Percentiles rank a stretch among this genome's conserved stretches.
phyloP scores from a whole-genome alignment of 2,329 filamentous ascomycete genomes.

The Fusarium virguliforme region DNA sequence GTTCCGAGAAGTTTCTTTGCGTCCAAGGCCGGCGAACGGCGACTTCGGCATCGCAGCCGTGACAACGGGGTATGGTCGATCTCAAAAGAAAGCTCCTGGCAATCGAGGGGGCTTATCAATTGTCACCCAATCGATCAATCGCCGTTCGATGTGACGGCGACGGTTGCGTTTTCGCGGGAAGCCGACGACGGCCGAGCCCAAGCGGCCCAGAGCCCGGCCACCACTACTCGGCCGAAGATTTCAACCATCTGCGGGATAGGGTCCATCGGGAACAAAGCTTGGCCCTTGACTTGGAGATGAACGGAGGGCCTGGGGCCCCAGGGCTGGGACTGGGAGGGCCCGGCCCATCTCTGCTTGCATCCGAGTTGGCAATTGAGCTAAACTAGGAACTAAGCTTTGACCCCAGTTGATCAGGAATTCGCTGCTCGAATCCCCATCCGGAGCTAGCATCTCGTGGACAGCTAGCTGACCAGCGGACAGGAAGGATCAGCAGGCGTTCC shows the following conservation, averaged over 20 bases:
- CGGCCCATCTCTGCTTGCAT: slow-evolving; percentile 18
- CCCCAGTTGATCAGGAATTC: slow-evolving; percentile 33
- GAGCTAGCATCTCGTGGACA: slow-evolving; percentile 25
- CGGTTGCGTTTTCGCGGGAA: slow-evolving; percentile 30
- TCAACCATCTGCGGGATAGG: slow-evolving; percentile 19
- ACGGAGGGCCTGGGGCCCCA: slow-evolving; percentile 22
- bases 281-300: slow-evolving; percentile 20
- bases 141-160: neutral
- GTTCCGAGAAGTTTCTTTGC: slow-evolving; percentile 17
- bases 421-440: slow-evolving; percentile 18
- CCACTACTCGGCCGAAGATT: slow-evolving; percentile 43
- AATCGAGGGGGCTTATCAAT: slow-evolving; percentile 12
- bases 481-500: slow-evolving; percentile 31
- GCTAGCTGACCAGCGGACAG: slow-evolving; percentile 19
- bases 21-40: slow-evolving; percentile 13
- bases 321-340: slow-evolving; percentile 16
- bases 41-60: slow-evolving; percentile 16
- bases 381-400: slow-evolving; percentile 37
- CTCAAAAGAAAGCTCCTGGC: slow-evolving; percentile 8
- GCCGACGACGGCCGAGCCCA: slow-evolving; percentile 40
- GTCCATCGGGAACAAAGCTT: slow-evolving; percentile 27
- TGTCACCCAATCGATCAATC: slow-evolving; percentile 8
- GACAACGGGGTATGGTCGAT: slow-evolving; percentile 20
- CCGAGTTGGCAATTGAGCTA: slow-evolving; percentile 25
- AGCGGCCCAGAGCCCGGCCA: slow-evolving; percentile 25